Base-by-base conservation (phyloP, 768 basidiomycete genomes). In the Lactarius pseudohatsudake region DNA sequence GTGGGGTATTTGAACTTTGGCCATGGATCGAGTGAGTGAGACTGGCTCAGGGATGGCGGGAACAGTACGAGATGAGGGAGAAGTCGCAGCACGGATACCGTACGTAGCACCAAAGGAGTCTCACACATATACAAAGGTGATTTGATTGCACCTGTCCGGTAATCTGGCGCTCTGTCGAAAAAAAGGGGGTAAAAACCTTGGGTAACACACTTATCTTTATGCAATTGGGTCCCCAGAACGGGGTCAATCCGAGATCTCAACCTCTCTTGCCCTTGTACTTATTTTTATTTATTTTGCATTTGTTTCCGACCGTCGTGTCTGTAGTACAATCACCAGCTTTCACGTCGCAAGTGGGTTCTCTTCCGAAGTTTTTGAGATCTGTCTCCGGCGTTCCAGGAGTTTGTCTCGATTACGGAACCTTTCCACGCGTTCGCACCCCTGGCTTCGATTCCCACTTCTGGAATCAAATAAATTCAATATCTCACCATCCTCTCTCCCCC, bases 1-100 rank as follows among this genome's bases (percentile, higher is more conserved):
- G 18, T 66, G 65, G 32, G 65, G 61, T 15, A 66, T 40, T 41
- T n/a, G 57, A 16, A 16, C 41, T 20, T 62, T 58, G 16, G 57
- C 32, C 65, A 66, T 66, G 47, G 55, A 56, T 11, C n/a, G 2
- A 4, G 22, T 9, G 32, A 16, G 43, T 40, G 18, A 18, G 43
- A 45, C 7, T 20, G 22, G 8, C 9, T 4, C 50, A n/a, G 16
- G 26, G 18, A n/a, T 1, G 53, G 58, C n/a, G 36, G 32, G 1
- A 13, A 30, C 2, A 26, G 38, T 8, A 18, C 5, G 43, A 8
- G 22, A 61, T 40, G 50, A 53, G 26, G 50, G 26, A 50, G 22
- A 26, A 26, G 50, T 53, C 26, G 13, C 11, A 15, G 50, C 50
- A 26, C 50, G 50, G 50, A 4, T 26, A 30, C 30, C 4, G 1